Percentiles rank a stretch among this genome's conserved stretches.
phyloP scores from a whole-genome alignment of 345 rosid genomes.

The Excoecaria agallocha region DNA sequence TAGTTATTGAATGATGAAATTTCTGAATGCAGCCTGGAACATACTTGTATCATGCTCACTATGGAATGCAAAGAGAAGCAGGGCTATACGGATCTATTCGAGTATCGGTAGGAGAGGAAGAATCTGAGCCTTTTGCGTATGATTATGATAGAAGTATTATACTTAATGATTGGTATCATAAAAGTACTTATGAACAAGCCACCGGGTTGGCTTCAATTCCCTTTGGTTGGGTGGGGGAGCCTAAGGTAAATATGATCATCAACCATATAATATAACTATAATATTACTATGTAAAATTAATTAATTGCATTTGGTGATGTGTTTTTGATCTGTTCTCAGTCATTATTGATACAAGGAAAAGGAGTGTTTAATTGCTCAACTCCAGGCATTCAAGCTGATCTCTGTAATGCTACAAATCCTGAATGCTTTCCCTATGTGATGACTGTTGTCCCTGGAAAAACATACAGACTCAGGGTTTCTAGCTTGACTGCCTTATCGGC shows the following conservation, averaged over 20 bases:
- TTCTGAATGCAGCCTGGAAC: conserved; percentile 56
- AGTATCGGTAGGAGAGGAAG: conserved; percentile 42
- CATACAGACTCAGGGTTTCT: conserved; percentile 55
- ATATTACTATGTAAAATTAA: too few relatives aligned
- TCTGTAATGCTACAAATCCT: conserved; percentile 47
- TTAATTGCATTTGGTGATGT: neutral
- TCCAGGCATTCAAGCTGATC: conserved; percentile 23
- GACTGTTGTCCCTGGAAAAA: conserved; percentile 56
- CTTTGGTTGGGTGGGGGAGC: conserved; percentile 78
- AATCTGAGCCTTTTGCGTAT: conserved; percentile 58
- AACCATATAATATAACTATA: too few relatives aligned
- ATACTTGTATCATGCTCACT: conserved; percentile 72
- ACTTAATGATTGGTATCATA: conserved; percentile 75
- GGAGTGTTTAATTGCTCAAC: conserved; percentile 63
- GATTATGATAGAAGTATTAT: conserved; percentile 62
- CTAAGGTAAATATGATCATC: conserved; percentile 47
- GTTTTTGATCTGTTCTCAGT: conserved; percentile 32
- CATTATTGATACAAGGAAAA: conserved; percentile 68
- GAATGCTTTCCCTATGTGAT: conserved; percentile 44
- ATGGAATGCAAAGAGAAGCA: conserved; percentile 75
- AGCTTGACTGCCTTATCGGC: conserved; percentile 62
- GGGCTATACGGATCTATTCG: conserved; percentile 66
- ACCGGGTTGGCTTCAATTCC: conserved; percentile 51
- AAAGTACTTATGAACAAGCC: conserved; percentile 55
- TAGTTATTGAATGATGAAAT: neutral